Base-by-base conservation (phyloP, 768 basidiomycete species). In the Mycena indigotica region DNA sequence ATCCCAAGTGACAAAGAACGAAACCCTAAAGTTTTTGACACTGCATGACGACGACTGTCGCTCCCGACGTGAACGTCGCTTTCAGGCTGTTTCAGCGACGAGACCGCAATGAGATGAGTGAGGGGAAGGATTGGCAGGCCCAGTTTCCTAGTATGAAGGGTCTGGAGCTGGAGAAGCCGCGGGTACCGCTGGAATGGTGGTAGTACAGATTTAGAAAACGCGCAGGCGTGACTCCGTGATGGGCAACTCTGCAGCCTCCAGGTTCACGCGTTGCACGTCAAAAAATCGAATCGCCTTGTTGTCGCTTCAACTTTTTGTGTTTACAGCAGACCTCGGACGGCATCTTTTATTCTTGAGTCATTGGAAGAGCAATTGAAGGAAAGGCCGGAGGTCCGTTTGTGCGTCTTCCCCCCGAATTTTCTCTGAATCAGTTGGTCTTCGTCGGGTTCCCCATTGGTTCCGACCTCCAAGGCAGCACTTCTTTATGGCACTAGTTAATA, bases 401-500 rank as follows among this genome's bases (percentile, higher is more conserved):
- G 57, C 57, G 58, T 60, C 53, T 52, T 32, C 32, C 17, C 32
- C 32, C 52, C 49, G 55, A 5, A 55, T 19, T 8, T 54, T 24
- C 24, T 24, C 15, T 23, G 19, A 23, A 8, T 28, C 23, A 35
- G 50, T 44, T 35, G 51, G 3, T 21, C 57, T 60, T 55, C 45
- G 28, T 38, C 44, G 32, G 17, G 23, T 57, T 50, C 62, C 15
- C 38, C 25, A 24, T 26, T 13, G 21, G 55, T 44, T 63, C 58
- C 60, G 59, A 52, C 56, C 56, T 32, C 16, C 10, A 25, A 40
- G 56, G 51, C 26, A 21, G 44, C 16, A 17, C 5, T 16, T 21
- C 5, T 45, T 51, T 53, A 51, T 60, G 58, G 53, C 53, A 55
- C 58, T 28, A 41, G 28, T n/a, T 63, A 29, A 32, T 41, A n/a